phyloP scores from a whole-genome alignment of 2,329 filamentous ascomycete genomes.

The Scopulariopsis brevicaulis region DNA sequence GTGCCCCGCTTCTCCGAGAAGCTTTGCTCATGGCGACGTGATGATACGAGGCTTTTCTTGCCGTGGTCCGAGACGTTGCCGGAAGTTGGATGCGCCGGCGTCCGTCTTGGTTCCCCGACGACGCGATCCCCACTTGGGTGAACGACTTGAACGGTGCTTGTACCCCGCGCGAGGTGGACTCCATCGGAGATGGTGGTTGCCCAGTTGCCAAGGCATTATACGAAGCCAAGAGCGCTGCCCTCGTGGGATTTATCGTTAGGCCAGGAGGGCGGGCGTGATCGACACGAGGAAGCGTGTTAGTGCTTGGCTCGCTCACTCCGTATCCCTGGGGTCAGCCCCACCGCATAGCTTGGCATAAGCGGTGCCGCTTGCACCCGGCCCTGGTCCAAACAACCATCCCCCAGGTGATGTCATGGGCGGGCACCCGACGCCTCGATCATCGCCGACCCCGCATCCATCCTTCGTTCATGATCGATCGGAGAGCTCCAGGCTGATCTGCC shows the following conservation, averaged over 20 bases:
- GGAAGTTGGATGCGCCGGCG: too few relatives aligned
- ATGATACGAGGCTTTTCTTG: neutral
- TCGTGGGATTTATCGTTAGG: neutral
- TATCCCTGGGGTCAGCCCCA: neutral
- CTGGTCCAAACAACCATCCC: neutral
- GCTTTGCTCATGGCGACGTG: neutral
- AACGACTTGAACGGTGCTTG: too few relatives aligned
- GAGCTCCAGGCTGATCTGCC: neutral
- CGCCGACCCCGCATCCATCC: neutral
- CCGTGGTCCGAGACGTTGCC: too few relatives aligned
- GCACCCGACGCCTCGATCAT: neutral
- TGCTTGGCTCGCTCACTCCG: neutral
- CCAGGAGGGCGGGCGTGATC: neutral
- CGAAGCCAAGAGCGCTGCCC: neutral
- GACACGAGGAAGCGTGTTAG: neutral
- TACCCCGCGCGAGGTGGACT: too few relatives aligned
- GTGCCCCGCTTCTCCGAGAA: neutral
- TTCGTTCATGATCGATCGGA: neutral
- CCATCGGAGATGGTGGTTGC: too few relatives aligned
- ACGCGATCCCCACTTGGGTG: too few relatives aligned
- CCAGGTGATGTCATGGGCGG: neutral
- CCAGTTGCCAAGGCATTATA: neutral
- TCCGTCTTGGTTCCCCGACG: too few relatives aligned
- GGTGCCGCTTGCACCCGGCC: neutral
- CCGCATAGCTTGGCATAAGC: neutral